Evolutionary conservation across 805 yeast species (phyloP).

Genomic region (Wickerhamomyces ciferrii): DNA sequence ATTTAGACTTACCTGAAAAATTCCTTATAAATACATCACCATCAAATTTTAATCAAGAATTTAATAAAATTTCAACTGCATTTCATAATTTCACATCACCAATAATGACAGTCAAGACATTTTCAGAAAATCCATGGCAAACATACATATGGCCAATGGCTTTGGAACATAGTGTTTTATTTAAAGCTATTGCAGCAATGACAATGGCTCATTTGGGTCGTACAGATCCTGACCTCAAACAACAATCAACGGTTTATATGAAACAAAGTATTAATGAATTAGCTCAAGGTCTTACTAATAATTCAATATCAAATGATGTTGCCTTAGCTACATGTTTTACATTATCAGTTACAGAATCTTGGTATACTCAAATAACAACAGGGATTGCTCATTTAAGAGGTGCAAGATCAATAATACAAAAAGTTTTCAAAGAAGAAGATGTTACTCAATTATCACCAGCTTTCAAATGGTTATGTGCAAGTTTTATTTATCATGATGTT

Average conservation of each 20-base stretch:
- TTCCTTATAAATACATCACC: neutral
- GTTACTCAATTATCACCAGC: neutral
- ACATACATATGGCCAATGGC: slow-evolving; percentile 52
- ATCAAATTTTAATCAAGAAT: slow-evolving; percentile 4
- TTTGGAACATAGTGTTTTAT: slow-evolving; percentile 46
- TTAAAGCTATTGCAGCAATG: slow-evolving; percentile 63
- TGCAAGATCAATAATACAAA: slow-evolving; percentile 48
- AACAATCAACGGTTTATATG: slow-evolving; percentile 54
- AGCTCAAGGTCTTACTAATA: slow-evolving; percentile 46
- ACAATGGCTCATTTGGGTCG: slow-evolving; percentile 55
- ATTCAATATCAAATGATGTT: slow-evolving; percentile 53
- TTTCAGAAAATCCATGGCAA: slow-evolving; percentile 64
- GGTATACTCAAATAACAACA: slow-evolving; percentile 64
- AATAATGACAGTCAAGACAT: slow-evolving; percentile 54
- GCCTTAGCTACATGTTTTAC: slow-evolving; percentile 62
- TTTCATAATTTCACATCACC: slow-evolving; percentile 43
- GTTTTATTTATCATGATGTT: slow-evolving; percentile 68
- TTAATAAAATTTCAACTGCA: slow-evolving; percentile 22
- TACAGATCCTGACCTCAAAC: slow-evolving; percentile 37
- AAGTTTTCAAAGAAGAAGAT: neutral
- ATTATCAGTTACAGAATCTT: slow-evolving; percentile 59
- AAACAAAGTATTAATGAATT: slow-evolving; percentile 52
- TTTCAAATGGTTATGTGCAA: slow-evolving; percentile 42
- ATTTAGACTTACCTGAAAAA: neutral
- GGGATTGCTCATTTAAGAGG: slow-evolving; percentile 69